Conservation (phyloP, 2,329 filamentous ascomycete species). For the Phyllosticta citribraziliensis region DNA sequence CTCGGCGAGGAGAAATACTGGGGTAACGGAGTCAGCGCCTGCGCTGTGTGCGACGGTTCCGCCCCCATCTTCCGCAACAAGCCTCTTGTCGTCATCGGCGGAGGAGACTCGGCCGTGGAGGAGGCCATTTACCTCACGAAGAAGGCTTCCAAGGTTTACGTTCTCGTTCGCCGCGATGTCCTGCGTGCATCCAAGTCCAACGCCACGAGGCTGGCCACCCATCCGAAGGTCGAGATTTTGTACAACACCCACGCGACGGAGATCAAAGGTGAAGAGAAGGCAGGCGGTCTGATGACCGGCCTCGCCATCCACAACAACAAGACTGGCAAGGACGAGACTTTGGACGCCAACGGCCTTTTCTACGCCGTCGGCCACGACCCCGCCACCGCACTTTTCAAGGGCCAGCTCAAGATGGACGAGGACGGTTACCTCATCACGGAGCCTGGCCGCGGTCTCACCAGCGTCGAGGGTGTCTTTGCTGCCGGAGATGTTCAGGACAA, state of each 20-base stretch:
- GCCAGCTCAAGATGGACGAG: slow-evolving; percentile 74
- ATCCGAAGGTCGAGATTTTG: slow-evolving; percentile 84
- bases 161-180: slow-evolving; percentile 79
- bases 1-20: slow-evolving; percentile 91
- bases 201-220: slow-evolving; percentile 68
- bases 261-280: slow-evolving; percentile 72
- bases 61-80: slow-evolving; percentile 97
- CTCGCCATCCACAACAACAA: slow-evolving; percentile 71
- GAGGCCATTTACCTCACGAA: slow-evolving; percentile 97
- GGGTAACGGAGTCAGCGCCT: slow-evolving; percentile 93
- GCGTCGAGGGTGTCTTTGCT: slow-evolving; percentile 84
- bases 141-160: slow-evolving; percentile 90
- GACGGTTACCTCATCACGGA: slow-evolving; percentile 88
- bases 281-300: slow-evolving; percentile 72
- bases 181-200: slow-evolving; percentile 87
- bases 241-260: slow-evolving; percentile 77
- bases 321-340: slow-evolving; percentile 68
- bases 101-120: slow-evolving; percentile 92
- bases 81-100: slow-evolving; percentile 89
- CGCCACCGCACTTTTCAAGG: slow-evolving; percentile 82
- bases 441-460: slow-evolving; percentile 82
- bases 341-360: slow-evolving; percentile 87
- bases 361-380: slow-evolving; percentile 97
- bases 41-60: slow-evolving; percentile 93
- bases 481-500: slow-evolving; percentile 98